Percentiles rank a stretch among this genome's conserved stretches.
phyloP scores from a whole-genome alignment of 2,329 filamentous ascomycete genomes.

The Torrubiella hemipterigena region DNA sequence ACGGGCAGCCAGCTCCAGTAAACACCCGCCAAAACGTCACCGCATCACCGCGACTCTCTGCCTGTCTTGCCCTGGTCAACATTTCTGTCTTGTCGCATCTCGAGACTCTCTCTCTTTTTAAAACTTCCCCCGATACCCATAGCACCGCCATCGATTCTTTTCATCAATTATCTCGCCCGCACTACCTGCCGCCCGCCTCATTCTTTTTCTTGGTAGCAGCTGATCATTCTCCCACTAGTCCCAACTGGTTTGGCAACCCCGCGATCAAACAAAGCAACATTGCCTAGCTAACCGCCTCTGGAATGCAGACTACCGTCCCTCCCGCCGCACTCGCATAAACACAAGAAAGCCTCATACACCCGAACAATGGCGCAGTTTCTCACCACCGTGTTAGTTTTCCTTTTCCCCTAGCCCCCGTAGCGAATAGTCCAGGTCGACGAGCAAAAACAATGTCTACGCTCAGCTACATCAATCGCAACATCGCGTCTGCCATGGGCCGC shows the following conservation, averaged over 20 bases:
- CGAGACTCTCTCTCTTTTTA: too few species aligned
- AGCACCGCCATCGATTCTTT: too few species aligned
- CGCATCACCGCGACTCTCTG: too few species aligned
- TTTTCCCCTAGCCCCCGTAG: slow-evolving; percentile 5
- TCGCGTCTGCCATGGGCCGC: slow-evolving; percentile 17
- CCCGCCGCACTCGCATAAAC: slow-evolving; percentile 5
- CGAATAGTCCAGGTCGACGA: slow-evolving; percentile 1
- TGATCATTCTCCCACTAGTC: too few species aligned
- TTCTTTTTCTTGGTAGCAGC: too few species aligned
- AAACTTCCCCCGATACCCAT: too few species aligned
- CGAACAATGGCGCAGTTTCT: slow-evolving; percentile 27
- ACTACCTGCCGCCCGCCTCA: background rate
- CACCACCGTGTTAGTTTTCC: slow-evolving; percentile 27
- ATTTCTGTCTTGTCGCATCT: too few species aligned
- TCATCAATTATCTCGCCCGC: too few species aligned
- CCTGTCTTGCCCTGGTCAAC: too few species aligned
- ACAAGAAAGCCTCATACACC: slow-evolving; percentile 5
- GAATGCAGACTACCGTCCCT: slow-evolving; percentile 18
- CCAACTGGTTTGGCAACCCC: background rate
- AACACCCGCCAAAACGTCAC: slow-evolving; percentile 1
- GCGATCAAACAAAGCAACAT: slow-evolving; percentile 10
- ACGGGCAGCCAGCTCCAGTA: background rate
- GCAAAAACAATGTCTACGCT: slow-evolving; percentile 11
- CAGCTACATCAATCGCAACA: slow-evolving; percentile 20
- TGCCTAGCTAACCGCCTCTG: slow-evolving; percentile 29